These are phyloP conservation scores for Arachis monticola DNA, from an alignment of 331 rosid species.

Conservation along the genomic window DNA sequence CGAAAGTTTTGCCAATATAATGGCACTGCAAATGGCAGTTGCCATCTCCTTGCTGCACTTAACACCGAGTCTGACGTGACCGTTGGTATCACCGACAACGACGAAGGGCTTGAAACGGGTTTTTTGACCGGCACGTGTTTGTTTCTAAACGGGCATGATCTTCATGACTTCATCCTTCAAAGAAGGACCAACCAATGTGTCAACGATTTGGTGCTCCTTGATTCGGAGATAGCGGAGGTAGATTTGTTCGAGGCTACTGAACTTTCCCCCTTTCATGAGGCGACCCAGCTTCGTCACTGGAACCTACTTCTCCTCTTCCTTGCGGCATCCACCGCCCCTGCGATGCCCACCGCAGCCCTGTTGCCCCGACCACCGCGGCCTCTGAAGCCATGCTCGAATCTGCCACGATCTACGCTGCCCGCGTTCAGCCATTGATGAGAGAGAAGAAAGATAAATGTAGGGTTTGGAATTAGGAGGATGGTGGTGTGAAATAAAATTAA, in stretches of 20 bases:
- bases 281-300: constrained; percentile 46
- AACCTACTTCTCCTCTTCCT: constrained; percentile 45
- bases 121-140: constrained; percentile 45
- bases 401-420: constrained; percentile 42
- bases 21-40: constrained; percentile 43
- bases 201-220: constrained; percentile 46
- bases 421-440: constrained; percentile 39
- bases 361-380: constrained; percentile 29
- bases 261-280: constrained; percentile 34
- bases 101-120: constrained; percentile 51
- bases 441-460: background rate
- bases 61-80: constrained; percentile 45
- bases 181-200: constrained; percentile 30
- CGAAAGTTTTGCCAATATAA: constrained; percentile 33
- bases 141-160: constrained; percentile 49
- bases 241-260: constrained; percentile 40
- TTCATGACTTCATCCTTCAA: constrained; percentile 47
- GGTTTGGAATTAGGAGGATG: background rate
- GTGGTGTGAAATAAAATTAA: no score
- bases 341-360: constrained; percentile 37
- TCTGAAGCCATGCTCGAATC: constrained; percentile 41
- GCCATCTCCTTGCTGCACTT: constrained; percentile 49
- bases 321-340: constrained; percentile 23
- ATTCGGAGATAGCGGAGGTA: constrained; percentile 45
- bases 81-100: constrained; percentile 36